phyloP scores from a whole-genome alignment of 2,329 filamentous ascomycete species.

The Colletotrichum viniferum region DNA sequence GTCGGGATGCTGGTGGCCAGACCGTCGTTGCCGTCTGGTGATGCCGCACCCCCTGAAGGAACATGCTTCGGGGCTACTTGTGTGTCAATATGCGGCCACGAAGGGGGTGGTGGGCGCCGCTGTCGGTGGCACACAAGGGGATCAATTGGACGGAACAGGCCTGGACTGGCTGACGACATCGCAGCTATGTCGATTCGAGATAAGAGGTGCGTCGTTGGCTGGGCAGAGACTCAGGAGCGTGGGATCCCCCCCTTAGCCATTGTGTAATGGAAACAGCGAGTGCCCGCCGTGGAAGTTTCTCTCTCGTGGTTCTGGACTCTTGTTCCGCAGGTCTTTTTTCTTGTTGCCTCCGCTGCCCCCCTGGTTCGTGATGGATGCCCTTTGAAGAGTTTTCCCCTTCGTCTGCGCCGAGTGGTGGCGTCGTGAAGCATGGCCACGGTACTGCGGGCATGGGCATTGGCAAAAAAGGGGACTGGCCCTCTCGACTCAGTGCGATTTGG shows the following conservation, averaged over 20 bases:
- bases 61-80: neutral
- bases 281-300: neutral
- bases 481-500: neutral
- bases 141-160: slow-evolving; percentile 16
- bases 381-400: neutral
- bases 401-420: neutral
- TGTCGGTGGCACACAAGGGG: neutral
- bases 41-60: neutral
- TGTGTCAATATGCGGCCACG: neutral
- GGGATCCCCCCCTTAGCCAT: slow-evolving; percentile 11
- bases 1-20: neutral
- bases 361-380: neutral
- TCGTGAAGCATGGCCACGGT: neutral
- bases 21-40: neutral
- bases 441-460: neutral
- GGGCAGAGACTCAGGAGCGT: neutral
- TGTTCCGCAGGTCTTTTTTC: neutral
- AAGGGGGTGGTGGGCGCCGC: neutral
- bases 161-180: slow-evolving; percentile 21
- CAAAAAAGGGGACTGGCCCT: neutral
- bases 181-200: slow-evolving; percentile 21
- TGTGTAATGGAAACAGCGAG: slow-evolving; percentile 21
- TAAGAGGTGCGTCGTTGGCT: slow-evolving; percentile 9
- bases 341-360: neutral
- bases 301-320: neutral